Conservation (phyloP, 1,139 yeast species). For the Suhomyces chickasaworum region DNA sequence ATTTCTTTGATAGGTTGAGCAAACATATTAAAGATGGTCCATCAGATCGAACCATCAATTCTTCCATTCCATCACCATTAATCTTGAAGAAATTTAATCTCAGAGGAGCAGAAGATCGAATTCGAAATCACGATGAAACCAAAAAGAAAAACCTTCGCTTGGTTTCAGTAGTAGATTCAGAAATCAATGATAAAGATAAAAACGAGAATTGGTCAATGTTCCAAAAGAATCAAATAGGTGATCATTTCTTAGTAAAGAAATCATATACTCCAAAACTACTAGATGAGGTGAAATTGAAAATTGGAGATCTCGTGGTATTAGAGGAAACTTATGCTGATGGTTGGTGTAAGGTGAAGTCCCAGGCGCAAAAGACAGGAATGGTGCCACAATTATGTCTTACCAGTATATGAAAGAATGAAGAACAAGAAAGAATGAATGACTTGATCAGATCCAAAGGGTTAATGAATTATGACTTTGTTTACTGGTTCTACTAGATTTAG, state of each 20-base stretch:
- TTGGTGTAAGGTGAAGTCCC: conserved; percentile 36
- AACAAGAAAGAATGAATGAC: too few relatives aligned
- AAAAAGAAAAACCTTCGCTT: background rate
- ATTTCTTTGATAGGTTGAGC: conserved; percentile 21
- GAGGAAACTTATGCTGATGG: conserved; percentile 39
- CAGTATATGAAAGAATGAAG: background rate
- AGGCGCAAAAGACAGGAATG: conserved; percentile 22
- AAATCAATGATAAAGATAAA: background rate
- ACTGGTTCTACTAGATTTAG: too few relatives aligned
- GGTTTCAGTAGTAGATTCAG: background rate
- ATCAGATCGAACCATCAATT: conserved; percentile 1
- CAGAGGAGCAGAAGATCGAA: background rate
- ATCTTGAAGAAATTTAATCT: conserved; percentile 38
- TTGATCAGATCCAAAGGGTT: too few relatives aligned
- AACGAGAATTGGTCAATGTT: background rate
- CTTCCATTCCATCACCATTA: conserved; percentile 30
- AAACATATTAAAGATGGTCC: conserved; percentile 15
- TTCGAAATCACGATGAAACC: background rate
- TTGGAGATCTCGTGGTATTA: conserved; percentile 36
- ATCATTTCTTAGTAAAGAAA: conserved; percentile 25
- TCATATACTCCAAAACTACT: conserved; percentile 30
- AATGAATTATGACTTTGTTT: too few relatives aligned
- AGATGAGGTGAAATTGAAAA: conserved; percentile 37
- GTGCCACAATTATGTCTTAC: conserved; percentile 38
- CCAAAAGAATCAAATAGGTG: background rate